These are phyloP conservation scores for Venustampulla echinocandica DNA, from an alignment of 495 filamentous ascomycete species.

Conservation along the genomic window DNA sequence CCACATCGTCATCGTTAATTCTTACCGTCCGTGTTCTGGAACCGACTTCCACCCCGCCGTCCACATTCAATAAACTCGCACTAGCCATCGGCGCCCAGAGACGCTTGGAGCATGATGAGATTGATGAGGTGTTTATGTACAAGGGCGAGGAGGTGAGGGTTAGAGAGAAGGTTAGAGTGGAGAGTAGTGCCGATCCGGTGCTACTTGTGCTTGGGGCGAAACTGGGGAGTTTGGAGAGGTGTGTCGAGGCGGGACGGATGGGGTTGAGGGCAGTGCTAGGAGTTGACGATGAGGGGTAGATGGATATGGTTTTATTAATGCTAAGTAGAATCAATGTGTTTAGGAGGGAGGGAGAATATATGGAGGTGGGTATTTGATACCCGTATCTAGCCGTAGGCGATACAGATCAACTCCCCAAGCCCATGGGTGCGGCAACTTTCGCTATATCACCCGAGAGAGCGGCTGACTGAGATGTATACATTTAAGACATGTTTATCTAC, in stretches of 20 bases:
- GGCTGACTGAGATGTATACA: too few species aligned
- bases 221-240: constrained; percentile 69
- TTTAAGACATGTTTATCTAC: too few species aligned
- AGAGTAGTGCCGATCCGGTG: constrained; percentile 76
- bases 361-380: too few species aligned
- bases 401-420: too few species aligned
- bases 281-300: constrained; percentile 22
- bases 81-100: constrained; percentile 49
- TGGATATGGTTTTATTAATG: not conserved
- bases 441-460: too few species aligned
- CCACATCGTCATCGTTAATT: constrained; percentile 69
- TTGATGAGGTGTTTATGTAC: constrained; percentile 59
- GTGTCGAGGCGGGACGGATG: constrained; percentile 54
- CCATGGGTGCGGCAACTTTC: too few species aligned
- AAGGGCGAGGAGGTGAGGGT: constrained; percentile 61
- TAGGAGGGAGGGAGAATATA: too few species aligned
- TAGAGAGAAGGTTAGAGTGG: constrained; percentile 80
- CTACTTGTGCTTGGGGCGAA: constrained; percentile 83
- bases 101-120: constrained; percentile 72
- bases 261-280: constrained; percentile 79
- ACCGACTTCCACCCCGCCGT: constrained; percentile 40
- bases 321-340: too few species aligned
- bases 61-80: constrained; percentile 41
- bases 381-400: too few species aligned
- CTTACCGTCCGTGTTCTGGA: constrained; percentile 76